These are phyloP conservation scores for Irpex sp. DNA, from an alignment of 1,284 basidiomycete species.

Conservation along the genomic window DNA sequence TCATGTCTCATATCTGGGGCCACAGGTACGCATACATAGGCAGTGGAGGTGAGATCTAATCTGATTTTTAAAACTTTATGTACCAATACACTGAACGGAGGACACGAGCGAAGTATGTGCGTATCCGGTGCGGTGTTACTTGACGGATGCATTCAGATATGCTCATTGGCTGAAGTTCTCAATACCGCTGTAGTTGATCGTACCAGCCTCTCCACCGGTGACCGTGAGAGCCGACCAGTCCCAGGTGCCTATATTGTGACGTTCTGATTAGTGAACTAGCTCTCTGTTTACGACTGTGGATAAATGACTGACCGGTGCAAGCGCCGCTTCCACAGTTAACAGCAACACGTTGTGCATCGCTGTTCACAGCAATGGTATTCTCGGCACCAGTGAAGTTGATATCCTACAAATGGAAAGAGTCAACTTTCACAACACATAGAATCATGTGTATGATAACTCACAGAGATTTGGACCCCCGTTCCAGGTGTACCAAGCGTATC, in stretches of 20 bases:
- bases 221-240: slow-evolving; percentile 46
- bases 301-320: slow-evolving; percentile 23
- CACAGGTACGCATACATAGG: too few species aligned
- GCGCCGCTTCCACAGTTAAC: slow-evolving; percentile 30
- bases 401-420: slow-evolving; percentile 13
- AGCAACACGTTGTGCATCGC: slow-evolving; percentile 26
- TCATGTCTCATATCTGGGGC: too few species aligned
- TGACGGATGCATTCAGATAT: background rate
- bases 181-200: slow-evolving; percentile 34
- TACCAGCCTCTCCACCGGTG: slow-evolving; percentile 39
- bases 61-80: too few species aligned
- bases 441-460: slow-evolving; percentile 10
- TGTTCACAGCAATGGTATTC: slow-evolving; percentile 25
- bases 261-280: background rate
- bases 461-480: slow-evolving; percentile 28
- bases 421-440: too few species aligned
- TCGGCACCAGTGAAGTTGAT: slow-evolving; percentile 28
- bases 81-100: background rate
- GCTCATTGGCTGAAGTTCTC: slow-evolving; percentile 29
- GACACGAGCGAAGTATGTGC: background rate
- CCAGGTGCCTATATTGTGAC: slow-evolving; percentile 38
- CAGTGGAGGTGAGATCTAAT: too few species aligned
- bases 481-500: slow-evolving; percentile 34
- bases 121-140: background rate
- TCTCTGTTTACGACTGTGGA: background rate